phyloP scores from a whole-genome alignment of 108 stramenopile species.

The Fragilaria crotonensis region DNA sequence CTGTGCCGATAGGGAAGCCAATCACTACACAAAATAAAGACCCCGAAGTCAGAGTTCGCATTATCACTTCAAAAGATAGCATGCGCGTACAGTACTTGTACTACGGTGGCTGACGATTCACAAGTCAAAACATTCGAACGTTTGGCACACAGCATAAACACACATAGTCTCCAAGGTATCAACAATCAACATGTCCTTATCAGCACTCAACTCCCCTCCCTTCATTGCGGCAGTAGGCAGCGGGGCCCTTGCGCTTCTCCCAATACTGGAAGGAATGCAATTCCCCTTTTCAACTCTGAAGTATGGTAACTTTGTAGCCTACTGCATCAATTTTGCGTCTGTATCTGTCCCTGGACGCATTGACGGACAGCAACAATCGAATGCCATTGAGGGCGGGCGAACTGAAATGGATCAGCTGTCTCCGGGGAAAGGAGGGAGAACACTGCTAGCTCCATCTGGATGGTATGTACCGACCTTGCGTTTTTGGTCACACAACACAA shows the following conservation, averaged over 20 bases:
- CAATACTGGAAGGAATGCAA: conserved; percentile 22
- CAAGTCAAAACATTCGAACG: too few relatives aligned
- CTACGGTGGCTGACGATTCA: too few relatives aligned
- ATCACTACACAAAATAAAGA: too few relatives aligned
- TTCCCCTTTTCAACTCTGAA: conserved; percentile 18
- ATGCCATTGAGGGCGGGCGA: not conserved
- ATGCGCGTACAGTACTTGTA: too few relatives aligned
- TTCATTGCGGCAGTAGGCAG: conserved; percentile 37
- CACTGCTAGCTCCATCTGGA: conserved; percentile 54
- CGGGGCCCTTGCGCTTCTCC: conserved; percentile 27
- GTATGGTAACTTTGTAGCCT: conserved; percentile 33
- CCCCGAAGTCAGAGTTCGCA: too few relatives aligned
- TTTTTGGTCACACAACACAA: too few relatives aligned
- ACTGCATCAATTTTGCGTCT: conserved; percentile 34
- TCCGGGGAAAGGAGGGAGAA: conserved; percentile 9
- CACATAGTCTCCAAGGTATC: too few relatives aligned
- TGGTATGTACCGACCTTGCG: too few relatives aligned
- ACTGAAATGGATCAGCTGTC: conserved; percentile 3
- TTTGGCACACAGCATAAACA: too few relatives aligned
- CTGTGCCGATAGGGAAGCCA: too few relatives aligned
- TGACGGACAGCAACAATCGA: conserved; percentile 36
- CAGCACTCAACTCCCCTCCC: conserved; percentile 11
- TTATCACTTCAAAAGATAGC: too few relatives aligned
- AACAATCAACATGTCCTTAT: conserved; percentile 1
- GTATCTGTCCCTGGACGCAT: conserved; percentile 55